Evolutionary conservation across 1,139 yeast species (phyloP), one percentile per base, ranked within the genome.

Genomic region (Taphrina sp.): DNA sequence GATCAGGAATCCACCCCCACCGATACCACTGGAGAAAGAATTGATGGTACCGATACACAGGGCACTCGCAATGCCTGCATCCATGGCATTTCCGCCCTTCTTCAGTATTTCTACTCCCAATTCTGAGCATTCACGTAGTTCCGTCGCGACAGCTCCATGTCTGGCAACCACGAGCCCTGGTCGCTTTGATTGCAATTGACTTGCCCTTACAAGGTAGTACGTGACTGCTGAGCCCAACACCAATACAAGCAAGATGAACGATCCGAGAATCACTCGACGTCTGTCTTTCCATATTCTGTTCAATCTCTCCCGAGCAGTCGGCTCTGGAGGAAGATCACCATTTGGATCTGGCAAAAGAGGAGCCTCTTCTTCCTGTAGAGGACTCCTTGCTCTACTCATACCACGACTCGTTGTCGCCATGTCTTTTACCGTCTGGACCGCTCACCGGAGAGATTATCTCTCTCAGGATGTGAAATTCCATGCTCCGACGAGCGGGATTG

Each of bases 71-170:
- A 92, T 83, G 0, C 95, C 88, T 0, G 96, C 95, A 67, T 92
- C 97, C 0, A 95, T 96, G 0, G 96, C 96, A 52, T 84, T 85
- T 1, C 92, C 92, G 17, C 77, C 77, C 37, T 62, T 60, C 35
- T 71, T 64, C 20, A 88, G 70, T 16, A 88, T 80, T 2, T 76
- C 71, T 3, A 76, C 75, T 1, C 94, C 95, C 74, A 87, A 69
- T 24, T 76, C 67, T 1, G 94, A 85, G 67, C 96, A 88, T 4
- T 73, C 58, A 10, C 82, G 83, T 0, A 84, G 79, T 66, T 89
- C 96, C 51, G 85, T 76, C 7, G 90, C 81, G 3, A 88, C 89
- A 66, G 90, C 92, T 12, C 83, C 89, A 96, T 0, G 96, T 96
- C 51, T 84, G 84, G 2, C 92, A 5, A n/a, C 16, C 17, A 35